These are phyloP conservation scores for Sporothrix variecibatus DNA, from an alignment of 2,329 filamentous ascomycete genomes.

Conservation along the genomic window DNA sequence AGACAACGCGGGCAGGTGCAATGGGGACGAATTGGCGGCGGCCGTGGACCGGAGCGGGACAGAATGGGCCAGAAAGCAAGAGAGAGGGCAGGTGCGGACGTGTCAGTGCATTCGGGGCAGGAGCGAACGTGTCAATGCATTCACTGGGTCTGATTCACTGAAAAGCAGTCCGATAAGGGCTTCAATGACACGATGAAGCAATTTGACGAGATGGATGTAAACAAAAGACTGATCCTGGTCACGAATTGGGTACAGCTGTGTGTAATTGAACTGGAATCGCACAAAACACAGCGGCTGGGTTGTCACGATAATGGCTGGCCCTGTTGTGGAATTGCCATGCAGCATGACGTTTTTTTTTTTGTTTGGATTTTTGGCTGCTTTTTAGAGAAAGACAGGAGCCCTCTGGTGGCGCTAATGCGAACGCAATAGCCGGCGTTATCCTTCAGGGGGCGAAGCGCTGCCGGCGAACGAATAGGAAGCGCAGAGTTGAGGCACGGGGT, in stretches of 20 bases:
- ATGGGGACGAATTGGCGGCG: not conserved
- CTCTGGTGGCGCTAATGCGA: constrained; percentile 5
- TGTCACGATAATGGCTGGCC: not conserved
- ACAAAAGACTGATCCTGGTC: not conserved
- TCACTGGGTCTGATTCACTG: not conserved
- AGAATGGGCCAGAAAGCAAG: too few species aligned
- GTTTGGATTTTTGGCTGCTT: not conserved
- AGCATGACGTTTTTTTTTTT: constrained; percentile 12
- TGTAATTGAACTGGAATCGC: not conserved
- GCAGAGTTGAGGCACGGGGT: constrained; percentile 20
- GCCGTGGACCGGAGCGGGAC: constrained; percentile 16
- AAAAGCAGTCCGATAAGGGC: not conserved
- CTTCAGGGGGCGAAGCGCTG: not conserved
- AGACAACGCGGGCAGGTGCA: not conserved
- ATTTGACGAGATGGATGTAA: not conserved
- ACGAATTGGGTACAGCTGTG: not conserved
- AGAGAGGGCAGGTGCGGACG: not conserved
- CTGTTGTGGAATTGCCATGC: constrained; percentile 16
- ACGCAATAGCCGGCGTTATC: constrained; percentile 6
- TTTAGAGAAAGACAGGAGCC: not conserved
- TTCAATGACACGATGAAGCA: not conserved
- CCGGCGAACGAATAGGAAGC: constrained; percentile 17
- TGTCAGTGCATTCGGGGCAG: constrained; percentile 2
- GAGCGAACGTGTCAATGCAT: not conserved
- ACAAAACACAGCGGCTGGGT: not conserved